These are phyloP conservation scores for Scutellaria galericulata DNA, from an alignment of 257 asterid genomes.

Conservation along the genomic window DNA sequence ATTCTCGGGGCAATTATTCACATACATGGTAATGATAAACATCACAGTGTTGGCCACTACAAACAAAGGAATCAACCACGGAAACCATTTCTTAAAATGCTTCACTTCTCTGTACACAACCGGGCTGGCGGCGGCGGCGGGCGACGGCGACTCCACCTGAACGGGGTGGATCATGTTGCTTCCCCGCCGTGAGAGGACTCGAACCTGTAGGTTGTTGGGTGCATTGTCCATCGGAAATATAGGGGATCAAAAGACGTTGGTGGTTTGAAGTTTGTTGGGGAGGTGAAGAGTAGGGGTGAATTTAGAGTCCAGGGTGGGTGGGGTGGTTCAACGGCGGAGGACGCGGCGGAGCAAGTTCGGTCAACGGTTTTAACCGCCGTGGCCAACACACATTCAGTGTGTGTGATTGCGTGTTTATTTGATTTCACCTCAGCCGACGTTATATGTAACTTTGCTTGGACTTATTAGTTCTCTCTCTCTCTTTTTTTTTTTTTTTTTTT, in stretches of 20 bases:
- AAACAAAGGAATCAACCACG: conserved; percentile 79
- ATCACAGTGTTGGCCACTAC: conserved; percentile 63
- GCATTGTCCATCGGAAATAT: conserved; percentile 52
- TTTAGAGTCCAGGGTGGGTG: conserved; percentile 36
- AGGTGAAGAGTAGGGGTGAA: conserved; percentile 38
- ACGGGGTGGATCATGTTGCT: conserved; percentile 71
- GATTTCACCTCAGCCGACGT: too few species aligned
- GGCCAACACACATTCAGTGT: too few species aligned
- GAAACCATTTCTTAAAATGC: conserved; percentile 75
- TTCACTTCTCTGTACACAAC: conserved; percentile 57
- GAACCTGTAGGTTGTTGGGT: conserved; percentile 46
- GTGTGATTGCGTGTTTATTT: too few species aligned
- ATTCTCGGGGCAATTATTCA: conserved; percentile 76
- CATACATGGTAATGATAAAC: conserved; percentile 71
- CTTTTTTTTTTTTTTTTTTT: too few species aligned
- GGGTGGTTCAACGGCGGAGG: conserved; percentile 49
- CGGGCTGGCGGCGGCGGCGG: conserved; percentile 32
- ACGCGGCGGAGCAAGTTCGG: conserved; percentile 39
- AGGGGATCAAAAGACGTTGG: conserved; percentile 16
- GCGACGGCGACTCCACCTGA: conserved; percentile 43
- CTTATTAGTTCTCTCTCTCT: too few species aligned
- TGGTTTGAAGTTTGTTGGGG: conserved; percentile 42
- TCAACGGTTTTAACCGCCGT: conserved; percentile 49
- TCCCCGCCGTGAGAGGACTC: conserved; percentile 60
- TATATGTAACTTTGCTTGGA: too few species aligned